Evolutionary conservation across 129 eudicot species (phyloP).

Genomic region (Flaveria bidentis): DNA sequence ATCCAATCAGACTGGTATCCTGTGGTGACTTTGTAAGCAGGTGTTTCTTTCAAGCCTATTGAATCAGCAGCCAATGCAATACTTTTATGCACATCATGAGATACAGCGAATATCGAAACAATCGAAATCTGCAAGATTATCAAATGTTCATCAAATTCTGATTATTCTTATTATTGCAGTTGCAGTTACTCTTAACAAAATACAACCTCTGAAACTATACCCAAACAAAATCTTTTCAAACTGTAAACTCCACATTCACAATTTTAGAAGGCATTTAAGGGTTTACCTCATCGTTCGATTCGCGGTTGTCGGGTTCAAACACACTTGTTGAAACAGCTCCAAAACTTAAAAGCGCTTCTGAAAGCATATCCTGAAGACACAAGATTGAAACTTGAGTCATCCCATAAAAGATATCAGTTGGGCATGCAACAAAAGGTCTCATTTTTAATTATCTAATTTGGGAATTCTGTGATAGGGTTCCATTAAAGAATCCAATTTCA

Average conservation of each 20-base stretch:
- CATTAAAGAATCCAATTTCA: too few relatives aligned
- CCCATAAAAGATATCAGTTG: too few relatives aligned
- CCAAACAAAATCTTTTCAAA: neutral
- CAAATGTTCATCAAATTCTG: neutral
- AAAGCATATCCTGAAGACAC: slow-evolving; percentile 57
- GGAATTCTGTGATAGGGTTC: too few relatives aligned
- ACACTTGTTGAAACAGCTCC: slow-evolving; percentile 87
- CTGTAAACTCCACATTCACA: too few relatives aligned
- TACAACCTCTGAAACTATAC: too few relatives aligned
- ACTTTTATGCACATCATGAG: slow-evolving; percentile 64
- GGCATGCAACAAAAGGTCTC: too few relatives aligned
- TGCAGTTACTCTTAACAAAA: too few relatives aligned
- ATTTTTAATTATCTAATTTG: too few relatives aligned
- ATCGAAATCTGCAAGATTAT: slow-evolving; percentile 60
- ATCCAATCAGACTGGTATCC: slow-evolving; percentile 87
- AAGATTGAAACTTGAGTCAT: neutral
- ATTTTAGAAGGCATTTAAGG: neutral
- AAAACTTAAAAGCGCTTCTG: slow-evolving; percentile 73
- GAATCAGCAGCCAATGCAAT: slow-evolving; percentile 74
- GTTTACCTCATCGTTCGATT: slow-evolving; percentile 49
- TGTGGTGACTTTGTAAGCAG: slow-evolving; percentile 56
- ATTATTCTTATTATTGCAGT: neutral
- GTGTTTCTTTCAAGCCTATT: slow-evolving; percentile 68
- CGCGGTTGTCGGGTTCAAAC: slow-evolving; percentile 53
- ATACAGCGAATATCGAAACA: slow-evolving; percentile 60